phyloP scores from a whole-genome alignment of 2,329 filamentous ascomycete genomes.

The Penicillium sp. region DNA sequence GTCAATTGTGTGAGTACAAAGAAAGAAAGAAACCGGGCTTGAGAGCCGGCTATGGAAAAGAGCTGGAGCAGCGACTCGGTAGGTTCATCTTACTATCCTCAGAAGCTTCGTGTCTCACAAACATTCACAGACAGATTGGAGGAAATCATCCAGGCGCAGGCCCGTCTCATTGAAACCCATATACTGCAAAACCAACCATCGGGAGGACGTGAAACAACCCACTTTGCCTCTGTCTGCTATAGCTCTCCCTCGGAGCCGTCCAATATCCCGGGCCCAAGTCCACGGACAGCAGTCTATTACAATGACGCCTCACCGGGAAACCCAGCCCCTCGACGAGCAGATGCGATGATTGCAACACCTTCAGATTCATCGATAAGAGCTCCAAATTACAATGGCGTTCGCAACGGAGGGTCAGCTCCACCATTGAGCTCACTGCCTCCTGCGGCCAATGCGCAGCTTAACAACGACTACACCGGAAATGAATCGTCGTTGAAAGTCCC shows the following conservation, averaged over 20 bases:
- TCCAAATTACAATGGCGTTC: constrained; percentile 17
- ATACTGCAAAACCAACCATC: constrained; percentile 38
- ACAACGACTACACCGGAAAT: constrained; percentile 41
- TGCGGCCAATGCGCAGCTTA: constrained; percentile 15
- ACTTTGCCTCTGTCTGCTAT: constrained; percentile 26
- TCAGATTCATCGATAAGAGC: constrained; percentile 29
- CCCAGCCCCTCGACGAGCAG: constrained; percentile 41
- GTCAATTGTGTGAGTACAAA: constrained; percentile 61
- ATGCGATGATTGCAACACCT: constrained; percentile 38
- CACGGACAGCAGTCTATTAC: constrained; percentile 54
- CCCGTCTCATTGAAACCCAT: constrained; percentile 58
- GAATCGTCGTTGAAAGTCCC: constrained; percentile 53
- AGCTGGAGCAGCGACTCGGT: constrained; percentile 63
- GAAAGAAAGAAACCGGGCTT: constrained; percentile 65
- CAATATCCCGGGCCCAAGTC: constrained; percentile 50
- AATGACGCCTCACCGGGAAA: constrained; percentile 51
- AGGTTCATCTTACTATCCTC: constrained; percentile 6
- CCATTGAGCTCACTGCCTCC: constrained; percentile 20
- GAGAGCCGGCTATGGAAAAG: constrained; percentile 62
- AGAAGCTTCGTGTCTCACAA: neutral
- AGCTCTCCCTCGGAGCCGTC: constrained; percentile 49
- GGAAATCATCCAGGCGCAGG: constrained; percentile 59
- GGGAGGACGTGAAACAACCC: constrained; percentile 21
- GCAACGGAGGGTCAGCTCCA: constrained; percentile 18
- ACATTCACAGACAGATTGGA: constrained; percentile 55